Conservation (phyloP, 1,139 yeast genomes). For the Zygoascus hellenicus region DNA sequence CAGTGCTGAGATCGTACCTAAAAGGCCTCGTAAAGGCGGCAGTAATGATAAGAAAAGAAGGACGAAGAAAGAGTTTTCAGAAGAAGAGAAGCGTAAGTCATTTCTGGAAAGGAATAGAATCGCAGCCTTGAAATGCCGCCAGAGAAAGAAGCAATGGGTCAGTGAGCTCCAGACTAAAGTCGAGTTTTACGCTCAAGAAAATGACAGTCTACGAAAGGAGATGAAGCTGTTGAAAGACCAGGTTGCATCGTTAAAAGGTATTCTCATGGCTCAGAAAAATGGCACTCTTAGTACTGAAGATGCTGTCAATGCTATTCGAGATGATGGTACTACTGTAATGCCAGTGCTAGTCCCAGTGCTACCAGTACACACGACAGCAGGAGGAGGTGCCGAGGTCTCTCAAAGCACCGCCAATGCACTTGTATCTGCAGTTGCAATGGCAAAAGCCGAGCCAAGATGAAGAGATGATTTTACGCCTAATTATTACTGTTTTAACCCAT, state of each 20-base stretch:
- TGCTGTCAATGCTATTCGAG: conserved; percentile 8
- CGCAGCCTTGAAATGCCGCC: conserved; percentile 95
- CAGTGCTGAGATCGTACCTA: too few relatives aligned
- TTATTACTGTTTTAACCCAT: too few relatives aligned
- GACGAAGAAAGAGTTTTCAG: conserved; percentile 30
- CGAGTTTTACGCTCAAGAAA: conserved; percentile 65
- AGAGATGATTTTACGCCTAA: too few relatives aligned
- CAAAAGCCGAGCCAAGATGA: too few relatives aligned
- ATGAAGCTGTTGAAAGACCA: conserved; percentile 55
- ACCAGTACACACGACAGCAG: conserved; percentile 7
- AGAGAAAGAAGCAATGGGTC: conserved; percentile 85
- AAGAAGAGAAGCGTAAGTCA: conserved; percentile 69
- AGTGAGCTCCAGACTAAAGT: conserved; percentile 75
- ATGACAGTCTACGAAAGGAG: conserved; percentile 58
- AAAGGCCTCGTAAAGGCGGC: not conserved
- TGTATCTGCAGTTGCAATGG: not conserved
- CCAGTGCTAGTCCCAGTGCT: conserved; percentile 9
- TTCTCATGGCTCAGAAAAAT: conserved; percentile 9
- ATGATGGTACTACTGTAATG: conserved; percentile 3
- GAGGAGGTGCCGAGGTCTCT: not conserved
- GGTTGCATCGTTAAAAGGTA: conserved; percentile 40
- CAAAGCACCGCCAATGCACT: not conserved
- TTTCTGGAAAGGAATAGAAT: conserved; percentile 87
- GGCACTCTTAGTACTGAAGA: conserved; percentile 9
- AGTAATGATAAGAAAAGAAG: conserved; percentile 9